Base-by-base conservation (phyloP, 768 basidiomycete species). In the Xerocomus spinulosus region DNA sequence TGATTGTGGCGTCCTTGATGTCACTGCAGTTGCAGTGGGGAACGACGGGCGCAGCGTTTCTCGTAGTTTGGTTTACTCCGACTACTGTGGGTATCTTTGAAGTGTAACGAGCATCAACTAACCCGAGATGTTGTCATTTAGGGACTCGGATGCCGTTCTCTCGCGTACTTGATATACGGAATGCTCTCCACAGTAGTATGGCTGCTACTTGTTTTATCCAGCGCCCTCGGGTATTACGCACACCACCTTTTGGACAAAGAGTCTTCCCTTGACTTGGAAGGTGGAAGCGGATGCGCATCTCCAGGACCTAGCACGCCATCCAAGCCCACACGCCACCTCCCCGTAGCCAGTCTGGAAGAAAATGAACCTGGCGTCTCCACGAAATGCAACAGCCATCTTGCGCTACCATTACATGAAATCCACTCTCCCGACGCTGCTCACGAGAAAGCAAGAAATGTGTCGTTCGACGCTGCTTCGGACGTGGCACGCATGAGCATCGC, bases 71-170 rank as follows among this genome's bases (percentile, higher is more conserved):
- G 54, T 66, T 50, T 25, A 69, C 65, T 0, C 69, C 8, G 20
- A 71, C 69, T 1, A 50, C 50, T 2, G 61, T 60, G 28, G 42
- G 57, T 55, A 6, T n/a, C 9, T 39, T 8, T 15, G 3, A 6
- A 7, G 15, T 8, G 25, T 5, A n/a, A 15, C 4, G 23, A 1
- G 20, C 9, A n/a, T 24, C 8, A 9, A n/a, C 37, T 39, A 7
- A 39, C 15, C 12, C 37, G 2, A 23, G 5, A 20, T 9, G 3
- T 23, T 12, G 4, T 39, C n/a, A n/a, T 14, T 5, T n/a, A 59
- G 62, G 61, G 63, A n/a, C 25, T 72, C 2, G 70, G 70, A 10
- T 71, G 70, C 37, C 67, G 68, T 45, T 70, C 68, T 3, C 49
- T 55, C 0, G 55, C 60, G 1, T 70, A 70, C 42, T 20, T 68